Evolutionary conservation across 805 yeast species (phyloP).

Genomic region (Kluyveromyces aestuarii): DNA sequence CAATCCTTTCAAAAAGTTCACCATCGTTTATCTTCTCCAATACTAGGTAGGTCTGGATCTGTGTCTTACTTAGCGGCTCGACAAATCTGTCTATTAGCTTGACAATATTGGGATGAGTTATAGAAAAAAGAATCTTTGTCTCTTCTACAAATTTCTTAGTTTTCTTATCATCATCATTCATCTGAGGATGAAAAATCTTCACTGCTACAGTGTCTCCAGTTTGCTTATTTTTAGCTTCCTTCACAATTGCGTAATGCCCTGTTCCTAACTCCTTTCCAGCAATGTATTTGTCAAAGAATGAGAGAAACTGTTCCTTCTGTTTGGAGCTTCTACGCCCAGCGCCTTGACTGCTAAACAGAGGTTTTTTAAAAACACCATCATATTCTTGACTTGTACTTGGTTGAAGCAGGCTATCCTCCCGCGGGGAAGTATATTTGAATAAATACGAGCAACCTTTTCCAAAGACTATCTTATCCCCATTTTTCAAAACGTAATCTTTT

Average conservation of each 20-base stretch:
- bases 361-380: constrained; percentile 21
- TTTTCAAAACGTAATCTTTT: constrained; percentile 40
- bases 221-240: constrained; percentile 50
- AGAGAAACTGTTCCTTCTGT: constrained; percentile 15
- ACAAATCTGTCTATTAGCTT: constrained; percentile 50
- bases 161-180: constrained; percentile 32
- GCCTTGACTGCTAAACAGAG: constrained; percentile 19
- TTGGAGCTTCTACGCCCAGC: constrained; percentile 8
- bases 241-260: constrained; percentile 79
- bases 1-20: constrained; percentile 64
- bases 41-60: constrained; percentile 46
- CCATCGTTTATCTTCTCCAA: constrained; percentile 69
- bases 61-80: constrained; percentile 40
- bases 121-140: constrained; percentile 51
- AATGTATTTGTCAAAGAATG: constrained; percentile 46
- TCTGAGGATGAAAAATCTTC: constrained; percentile 59
- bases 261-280: constrained; percentile 55
- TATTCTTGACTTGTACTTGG: constrained; percentile 1
- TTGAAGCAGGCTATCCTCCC: constrained; percentile 4
- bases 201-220: constrained; percentile 62
- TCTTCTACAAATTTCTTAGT: constrained; percentile 50
- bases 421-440: constrained; percentile 33
- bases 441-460: constrained; percentile 45
- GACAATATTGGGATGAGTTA: constrained; percentile 65
- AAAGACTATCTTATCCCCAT: constrained; percentile 56